Evolutionary conservation across 2,329 filamentous ascomycete genomes (phyloP).

Genomic region (Aspergillus sp.): DNA sequence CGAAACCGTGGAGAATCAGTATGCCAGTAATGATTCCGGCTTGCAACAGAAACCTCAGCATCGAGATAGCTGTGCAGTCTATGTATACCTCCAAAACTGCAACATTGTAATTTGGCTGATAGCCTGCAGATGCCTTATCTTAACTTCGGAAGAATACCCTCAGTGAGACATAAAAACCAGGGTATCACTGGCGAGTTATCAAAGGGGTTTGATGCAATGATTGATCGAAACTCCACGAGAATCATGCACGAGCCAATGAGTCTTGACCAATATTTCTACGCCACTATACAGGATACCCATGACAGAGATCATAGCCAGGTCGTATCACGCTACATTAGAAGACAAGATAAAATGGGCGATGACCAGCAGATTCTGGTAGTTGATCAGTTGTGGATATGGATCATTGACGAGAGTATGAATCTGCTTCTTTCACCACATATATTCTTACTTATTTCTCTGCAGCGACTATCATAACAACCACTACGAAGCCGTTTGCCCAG

Average conservation of each 20-base stretch:
- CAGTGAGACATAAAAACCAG: no score
- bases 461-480: conserved; percentile 10
- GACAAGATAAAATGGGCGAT: not conserved
- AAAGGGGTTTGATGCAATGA: no score
- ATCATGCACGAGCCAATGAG: conserved; percentile 1
- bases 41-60: no score
- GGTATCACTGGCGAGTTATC: no score
- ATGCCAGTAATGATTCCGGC: not conserved
- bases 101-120: not conserved
- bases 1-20: not conserved
- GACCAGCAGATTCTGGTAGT: conserved; percentile 7
- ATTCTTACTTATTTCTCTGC: not conserved
- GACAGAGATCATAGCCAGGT: conserved; percentile 9
- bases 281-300: conserved; percentile 3
- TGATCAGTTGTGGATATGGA: conserved; percentile 17
- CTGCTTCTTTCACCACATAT: no score
- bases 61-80: not conserved
- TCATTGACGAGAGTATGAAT: conserved; percentile 11
- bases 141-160: not conserved
- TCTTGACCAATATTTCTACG: conserved; percentile 12
- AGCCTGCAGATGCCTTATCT: conserved; percentile 6
- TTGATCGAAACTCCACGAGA: no score
- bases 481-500: conserved; percentile 2
- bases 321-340: conserved; percentile 4
- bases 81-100: not conserved